A percentile compares a stretch with the other conserved stretches of the same genome.
Evolutionary conservation across 2,329 filamentous ascomycete genomes (phyloP).

Genomic region (Colletotrichum sp.): DNA sequence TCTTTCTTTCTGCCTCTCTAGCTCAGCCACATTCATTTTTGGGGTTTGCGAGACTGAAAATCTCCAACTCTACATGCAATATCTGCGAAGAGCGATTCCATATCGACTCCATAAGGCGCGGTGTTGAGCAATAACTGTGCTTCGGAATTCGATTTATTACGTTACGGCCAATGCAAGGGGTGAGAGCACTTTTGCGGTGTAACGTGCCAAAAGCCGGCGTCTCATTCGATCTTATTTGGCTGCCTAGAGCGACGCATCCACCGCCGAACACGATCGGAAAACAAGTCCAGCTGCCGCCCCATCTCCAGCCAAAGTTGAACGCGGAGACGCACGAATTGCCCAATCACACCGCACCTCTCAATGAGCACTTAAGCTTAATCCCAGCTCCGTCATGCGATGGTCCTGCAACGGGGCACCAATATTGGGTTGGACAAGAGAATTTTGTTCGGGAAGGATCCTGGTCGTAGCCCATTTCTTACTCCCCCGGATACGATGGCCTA

Average conservation of each 20-base stretch:
- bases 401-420: neutral
- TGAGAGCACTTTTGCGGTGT: neutral
- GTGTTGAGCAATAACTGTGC: neutral
- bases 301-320: neutral
- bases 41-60: neutral
- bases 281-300: neutral
- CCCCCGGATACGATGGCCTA: neutral
- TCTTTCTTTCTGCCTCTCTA: neutral
- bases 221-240: slow-evolving; percentile 1
- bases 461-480: neutral
- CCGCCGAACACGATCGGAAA: neutral
- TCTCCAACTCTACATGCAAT: neutral
- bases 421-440: neutral
- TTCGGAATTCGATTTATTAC: neutral
- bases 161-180: neutral
- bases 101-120: neutral
- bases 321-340: neutral
- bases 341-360: neutral
- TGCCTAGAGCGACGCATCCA: neutral
- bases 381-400: neutral
- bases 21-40: neutral
- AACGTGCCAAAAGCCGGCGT: neutral
- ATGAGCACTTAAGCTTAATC: neutral
- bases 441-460: neutral
- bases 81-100: neutral